phyloP scores from a whole-genome alignment of 164 flowering plant species.

The Nymphaea thermarum region DNA sequence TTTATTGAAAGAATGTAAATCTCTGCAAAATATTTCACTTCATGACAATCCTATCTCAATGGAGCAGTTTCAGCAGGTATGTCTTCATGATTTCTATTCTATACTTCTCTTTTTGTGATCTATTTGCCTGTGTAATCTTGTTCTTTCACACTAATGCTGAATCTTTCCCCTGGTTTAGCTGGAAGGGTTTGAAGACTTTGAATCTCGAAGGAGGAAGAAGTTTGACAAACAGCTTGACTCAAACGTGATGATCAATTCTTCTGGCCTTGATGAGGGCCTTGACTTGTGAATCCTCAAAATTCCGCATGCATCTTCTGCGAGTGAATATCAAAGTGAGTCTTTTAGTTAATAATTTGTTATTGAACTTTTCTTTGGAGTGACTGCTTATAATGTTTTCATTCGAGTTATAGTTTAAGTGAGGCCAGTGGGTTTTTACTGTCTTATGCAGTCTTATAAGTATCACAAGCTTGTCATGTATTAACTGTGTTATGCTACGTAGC shows the following conservation, averaged over 20 bases:
- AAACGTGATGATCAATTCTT: slow-evolving; percentile 89
- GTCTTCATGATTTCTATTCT: slow-evolving; percentile 1
- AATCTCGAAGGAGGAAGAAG: slow-evolving; percentile 84
- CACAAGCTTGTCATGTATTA: too few species aligned
- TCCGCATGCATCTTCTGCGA: neutral
- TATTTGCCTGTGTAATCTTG: too few species aligned
- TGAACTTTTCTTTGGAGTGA: too few species aligned
- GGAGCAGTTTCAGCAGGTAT: slow-evolving; percentile 88
- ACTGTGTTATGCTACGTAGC: too few species aligned
- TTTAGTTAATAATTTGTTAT: neutral
- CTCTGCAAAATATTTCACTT: slow-evolving; percentile 76
- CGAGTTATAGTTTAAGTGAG: too few species aligned
- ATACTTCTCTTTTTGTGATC: neutral
- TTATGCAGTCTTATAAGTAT: too few species aligned
- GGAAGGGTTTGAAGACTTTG: slow-evolving; percentile 91
- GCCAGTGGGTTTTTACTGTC: too few species aligned
- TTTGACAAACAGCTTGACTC: slow-evolving; percentile 97
- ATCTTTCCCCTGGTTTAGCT: slow-evolving; percentile 26
- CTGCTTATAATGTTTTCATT: too few species aligned
- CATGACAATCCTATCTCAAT: slow-evolving; percentile 86
- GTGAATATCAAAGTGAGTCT: neutral
- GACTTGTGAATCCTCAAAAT: slow-evolving; percentile 34
- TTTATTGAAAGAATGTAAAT: slow-evolving; percentile 74
- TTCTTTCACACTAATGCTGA: neutral
- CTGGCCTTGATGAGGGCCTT: slow-evolving; percentile 93